Percentiles rank a stretch among this genome's conserved stretches.
Conservation (phyloP, 2,329 filamentous ascomycete genomes). For the Diplocarpon mali region DNA sequence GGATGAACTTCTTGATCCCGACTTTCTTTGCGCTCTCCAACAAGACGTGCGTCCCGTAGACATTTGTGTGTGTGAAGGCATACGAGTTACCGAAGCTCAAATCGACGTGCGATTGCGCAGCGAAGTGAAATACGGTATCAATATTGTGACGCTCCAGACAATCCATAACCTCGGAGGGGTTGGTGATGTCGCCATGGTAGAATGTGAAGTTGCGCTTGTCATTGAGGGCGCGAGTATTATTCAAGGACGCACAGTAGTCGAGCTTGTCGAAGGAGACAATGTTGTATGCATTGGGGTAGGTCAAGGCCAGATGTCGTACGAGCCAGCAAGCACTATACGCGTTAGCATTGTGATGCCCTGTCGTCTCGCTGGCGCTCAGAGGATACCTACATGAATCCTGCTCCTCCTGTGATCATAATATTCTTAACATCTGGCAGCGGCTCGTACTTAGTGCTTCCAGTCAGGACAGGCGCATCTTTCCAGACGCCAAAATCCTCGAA, state of each 20-base stretch:
- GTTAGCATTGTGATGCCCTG: slow-evolving; percentile 12
- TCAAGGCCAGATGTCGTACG: slow-evolving; percentile 64
- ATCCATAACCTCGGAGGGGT: slow-evolving; percentile 55
- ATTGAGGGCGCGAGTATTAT: slow-evolving; percentile 64
- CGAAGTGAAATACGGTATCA: slow-evolving; percentile 75
- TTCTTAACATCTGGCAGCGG: slow-evolving; percentile 60
- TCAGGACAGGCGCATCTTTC: slow-evolving; percentile 60
- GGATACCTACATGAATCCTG: slow-evolving; percentile 66
- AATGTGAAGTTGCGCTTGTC: slow-evolving; percentile 64
- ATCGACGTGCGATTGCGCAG: slow-evolving; percentile 77
- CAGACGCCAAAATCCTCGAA: slow-evolving; percentile 54
- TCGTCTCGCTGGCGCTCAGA: slow-evolving; percentile 6
- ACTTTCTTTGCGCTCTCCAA: slow-evolving; percentile 66
- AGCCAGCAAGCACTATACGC: slow-evolving; percentile 66
- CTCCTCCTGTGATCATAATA: slow-evolving; percentile 75
- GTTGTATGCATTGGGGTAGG: slow-evolving; percentile 64
- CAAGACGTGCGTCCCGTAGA: slow-evolving; percentile 74
- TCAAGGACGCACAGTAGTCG: slow-evolving; percentile 70
- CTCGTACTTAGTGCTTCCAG: slow-evolving; percentile 58
- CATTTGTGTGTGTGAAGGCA: slow-evolving; percentile 70
- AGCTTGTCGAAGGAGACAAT: slow-evolving; percentile 77
- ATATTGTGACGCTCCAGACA: slow-evolving; percentile 62
- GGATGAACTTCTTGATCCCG: slow-evolving; percentile 62
- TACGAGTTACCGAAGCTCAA: slow-evolving; percentile 75
- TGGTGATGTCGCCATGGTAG: slow-evolving; percentile 69